A percentile compares a stretch with the other conserved stretches of the same genome.
Evolutionary conservation across 2,329 filamentous ascomycete species (phyloP).

Genomic region (Raffaelea arxii): DNA sequence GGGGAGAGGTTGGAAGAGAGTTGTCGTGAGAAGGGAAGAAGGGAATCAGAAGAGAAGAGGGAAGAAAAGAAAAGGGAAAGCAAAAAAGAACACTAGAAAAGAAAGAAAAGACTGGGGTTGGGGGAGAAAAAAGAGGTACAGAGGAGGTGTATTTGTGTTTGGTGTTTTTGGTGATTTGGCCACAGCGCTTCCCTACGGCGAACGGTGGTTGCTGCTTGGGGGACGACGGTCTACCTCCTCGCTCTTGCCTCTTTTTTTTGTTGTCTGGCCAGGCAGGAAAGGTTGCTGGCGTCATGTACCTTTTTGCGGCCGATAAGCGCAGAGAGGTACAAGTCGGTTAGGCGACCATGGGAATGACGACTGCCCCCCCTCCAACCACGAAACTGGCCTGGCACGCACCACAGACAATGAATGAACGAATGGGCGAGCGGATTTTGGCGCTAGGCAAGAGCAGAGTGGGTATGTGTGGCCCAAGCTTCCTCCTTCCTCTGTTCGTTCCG

Average conservation of each 20-base stretch:
- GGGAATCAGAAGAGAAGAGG: neutral
- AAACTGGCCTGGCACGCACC: too few relatives aligned
- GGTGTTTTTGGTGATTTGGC: neutral
- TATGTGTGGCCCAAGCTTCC: slow-evolving; percentile 13
- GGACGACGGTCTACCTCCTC: too few relatives aligned
- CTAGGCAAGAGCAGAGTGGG: neutral
- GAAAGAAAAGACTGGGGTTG: too few relatives aligned
- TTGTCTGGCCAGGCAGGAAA: slow-evolving; percentile 4
- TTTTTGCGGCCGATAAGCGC: neutral
- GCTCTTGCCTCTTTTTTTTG: too few relatives aligned
- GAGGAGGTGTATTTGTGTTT: slow-evolving; percentile 1
- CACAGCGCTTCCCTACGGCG: too few relatives aligned
- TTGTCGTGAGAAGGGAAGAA: neutral
- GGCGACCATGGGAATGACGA: slow-evolving; percentile 24
- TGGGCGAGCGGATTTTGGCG: neutral
- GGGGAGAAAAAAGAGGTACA: slow-evolving; percentile 1
- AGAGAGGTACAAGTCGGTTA: slow-evolving; percentile 10
- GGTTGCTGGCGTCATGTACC: slow-evolving; percentile 5
- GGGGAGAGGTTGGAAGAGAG: neutral
- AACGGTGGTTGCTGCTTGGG: too few relatives aligned
- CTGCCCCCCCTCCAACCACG: neutral
- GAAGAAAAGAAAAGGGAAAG: slow-evolving; percentile 1
- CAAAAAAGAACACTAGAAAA: too few relatives aligned
- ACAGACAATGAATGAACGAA: too few relatives aligned
- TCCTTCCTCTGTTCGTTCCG: neutral